phyloP scores from a whole-genome alignment of 2,329 filamentous ascomycete species.

The Fusarium buxicola region DNA sequence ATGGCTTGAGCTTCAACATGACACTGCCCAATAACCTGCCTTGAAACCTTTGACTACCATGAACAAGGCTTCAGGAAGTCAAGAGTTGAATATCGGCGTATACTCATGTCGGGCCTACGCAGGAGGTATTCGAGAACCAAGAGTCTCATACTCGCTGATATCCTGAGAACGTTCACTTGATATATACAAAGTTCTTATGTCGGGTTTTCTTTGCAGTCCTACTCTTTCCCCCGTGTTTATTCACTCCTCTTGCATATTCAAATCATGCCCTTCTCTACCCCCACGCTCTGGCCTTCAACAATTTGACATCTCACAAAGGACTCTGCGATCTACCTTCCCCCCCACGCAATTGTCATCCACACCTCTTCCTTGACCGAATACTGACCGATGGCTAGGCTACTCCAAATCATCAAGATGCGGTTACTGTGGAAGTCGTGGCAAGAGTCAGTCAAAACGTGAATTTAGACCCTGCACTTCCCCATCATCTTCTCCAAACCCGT shows the following conservation, averaged over 20 bases:
- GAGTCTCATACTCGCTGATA: not conserved
- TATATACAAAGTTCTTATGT: not conserved
- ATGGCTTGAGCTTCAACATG: not conserved
- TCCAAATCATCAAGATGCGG: conserved; percentile 64
- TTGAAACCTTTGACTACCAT: not conserved
- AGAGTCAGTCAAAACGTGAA: conserved; percentile 64
- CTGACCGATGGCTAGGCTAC: conserved; percentile 57
- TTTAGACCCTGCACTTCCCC: conserved; percentile 25
- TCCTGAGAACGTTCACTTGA: not conserved
- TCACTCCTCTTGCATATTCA: not conserved
- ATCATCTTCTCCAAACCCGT: not conserved
- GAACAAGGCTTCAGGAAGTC: not conserved
- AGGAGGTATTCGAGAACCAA: not conserved
- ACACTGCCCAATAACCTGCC: not conserved
- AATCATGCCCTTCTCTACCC: conserved; percentile 15
- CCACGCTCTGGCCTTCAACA: conserved; percentile 22
- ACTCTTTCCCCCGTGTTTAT: conserved; percentile 1
- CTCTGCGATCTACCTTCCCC: conserved; percentile 30
- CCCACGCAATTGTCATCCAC: conserved; percentile 35
- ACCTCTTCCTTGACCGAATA: conserved; percentile 20
- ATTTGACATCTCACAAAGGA: conserved; percentile 25
- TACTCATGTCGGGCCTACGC: not conserved
- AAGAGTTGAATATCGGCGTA: not conserved
- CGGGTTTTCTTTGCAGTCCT: not conserved
- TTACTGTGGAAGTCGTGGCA: conserved; percentile 62